phyloP scores from a whole-genome alignment of 164 flowering plant genomes.

The Platanus orientalis region DNA sequence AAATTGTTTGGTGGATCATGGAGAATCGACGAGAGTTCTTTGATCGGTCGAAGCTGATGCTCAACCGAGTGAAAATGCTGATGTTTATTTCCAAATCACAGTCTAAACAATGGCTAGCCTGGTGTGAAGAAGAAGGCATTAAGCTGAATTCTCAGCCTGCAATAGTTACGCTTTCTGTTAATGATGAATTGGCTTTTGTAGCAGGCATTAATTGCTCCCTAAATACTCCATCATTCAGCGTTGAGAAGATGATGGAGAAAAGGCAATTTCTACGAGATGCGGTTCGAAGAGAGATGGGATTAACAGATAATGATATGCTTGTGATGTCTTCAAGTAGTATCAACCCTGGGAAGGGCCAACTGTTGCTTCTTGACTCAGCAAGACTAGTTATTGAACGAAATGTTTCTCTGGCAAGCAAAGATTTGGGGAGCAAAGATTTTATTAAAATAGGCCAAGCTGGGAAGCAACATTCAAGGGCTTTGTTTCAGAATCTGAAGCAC shows the following conservation, averaged over 20 bases:
- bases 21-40: constrained; percentile 91
- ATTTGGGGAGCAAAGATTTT: constrained; percentile 20
- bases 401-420: constrained; percentile 16
- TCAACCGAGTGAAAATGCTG: constrained; percentile 71
- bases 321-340: constrained; percentile 87
- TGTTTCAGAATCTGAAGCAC: constrained; percentile 31
- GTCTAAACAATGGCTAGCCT: constrained; percentile 82
- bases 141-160: constrained; percentile 53
- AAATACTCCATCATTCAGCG: constrained; percentile 64
- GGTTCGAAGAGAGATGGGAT: constrained; percentile 83
- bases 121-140: constrained; percentile 91
- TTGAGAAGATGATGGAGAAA: constrained; percentile 74
- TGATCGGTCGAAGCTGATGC: constrained; percentile 68
- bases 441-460: constrained; percentile 17
- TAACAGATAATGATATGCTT: constrained; percentile 79
- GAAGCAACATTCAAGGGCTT: constrained; percentile 41
- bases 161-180: constrained; percentile 79
- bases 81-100: constrained; percentile 78
- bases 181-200: constrained; percentile 94
- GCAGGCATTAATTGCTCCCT: constrained; percentile 81
- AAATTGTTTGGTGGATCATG: constrained; percentile 99
- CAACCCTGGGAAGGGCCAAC: constrained; percentile 91
- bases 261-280: constrained; percentile 55
- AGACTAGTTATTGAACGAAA: constrained; percentile 33
- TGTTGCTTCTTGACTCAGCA: constrained; percentile 78